A percentile compares a stretch with the other conserved stretches of the same genome.
Evolutionary conservation across 1,284 basidiomycete species (phyloP).

Genomic region (Gymnopus androsaceus): DNA sequence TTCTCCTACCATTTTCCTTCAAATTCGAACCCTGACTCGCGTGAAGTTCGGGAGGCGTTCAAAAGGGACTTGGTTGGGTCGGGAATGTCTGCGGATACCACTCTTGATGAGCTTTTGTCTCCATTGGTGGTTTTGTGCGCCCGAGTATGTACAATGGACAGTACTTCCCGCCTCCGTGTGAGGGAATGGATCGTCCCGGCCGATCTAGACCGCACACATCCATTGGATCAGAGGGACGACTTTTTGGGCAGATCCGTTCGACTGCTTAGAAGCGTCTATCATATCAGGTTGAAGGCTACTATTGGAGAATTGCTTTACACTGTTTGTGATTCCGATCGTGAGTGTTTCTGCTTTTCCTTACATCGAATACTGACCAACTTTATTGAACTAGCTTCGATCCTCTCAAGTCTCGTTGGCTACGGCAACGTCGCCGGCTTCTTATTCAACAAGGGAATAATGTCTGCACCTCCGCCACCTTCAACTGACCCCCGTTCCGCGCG

Average conservation of each 20-base stretch:
- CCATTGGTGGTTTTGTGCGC: slow-evolving; percentile 77
- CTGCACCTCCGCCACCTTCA: slow-evolving; percentile 37
- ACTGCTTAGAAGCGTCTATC: slow-evolving; percentile 71
- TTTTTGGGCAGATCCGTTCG: slow-evolving; percentile 78
- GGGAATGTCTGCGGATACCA: slow-evolving; percentile 37
- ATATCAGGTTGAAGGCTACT: slow-evolving; percentile 68
- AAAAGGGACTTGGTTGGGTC: slow-evolving; percentile 36
- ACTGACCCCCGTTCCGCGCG: neutral
- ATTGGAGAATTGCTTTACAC: slow-evolving; percentile 84
- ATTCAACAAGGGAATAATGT: slow-evolving; percentile 83
- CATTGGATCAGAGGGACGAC: slow-evolving; percentile 72
- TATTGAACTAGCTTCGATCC: slow-evolving; percentile 2
- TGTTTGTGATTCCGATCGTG: slow-evolving; percentile 79
- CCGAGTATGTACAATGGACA: slow-evolving; percentile 65
- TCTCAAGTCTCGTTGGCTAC: slow-evolving; percentile 33
- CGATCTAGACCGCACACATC: slow-evolving; percentile 73
- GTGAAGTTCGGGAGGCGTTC: slow-evolving; percentile 51
- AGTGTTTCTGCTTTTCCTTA: slow-evolving; percentile 27
- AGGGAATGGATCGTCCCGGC: slow-evolving; percentile 71
- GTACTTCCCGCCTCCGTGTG: slow-evolving; percentile 54
- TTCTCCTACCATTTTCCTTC: slow-evolving; percentile 69
- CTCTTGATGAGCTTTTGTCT: slow-evolving; percentile 74
- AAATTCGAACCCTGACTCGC: slow-evolving; percentile 61
- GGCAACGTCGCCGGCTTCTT: slow-evolving; percentile 92
- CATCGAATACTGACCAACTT: slow-evolving; percentile 7